phyloP scores from a whole-genome alignment of 495 filamentous ascomycete species.

The Extremus antarcticus region DNA sequence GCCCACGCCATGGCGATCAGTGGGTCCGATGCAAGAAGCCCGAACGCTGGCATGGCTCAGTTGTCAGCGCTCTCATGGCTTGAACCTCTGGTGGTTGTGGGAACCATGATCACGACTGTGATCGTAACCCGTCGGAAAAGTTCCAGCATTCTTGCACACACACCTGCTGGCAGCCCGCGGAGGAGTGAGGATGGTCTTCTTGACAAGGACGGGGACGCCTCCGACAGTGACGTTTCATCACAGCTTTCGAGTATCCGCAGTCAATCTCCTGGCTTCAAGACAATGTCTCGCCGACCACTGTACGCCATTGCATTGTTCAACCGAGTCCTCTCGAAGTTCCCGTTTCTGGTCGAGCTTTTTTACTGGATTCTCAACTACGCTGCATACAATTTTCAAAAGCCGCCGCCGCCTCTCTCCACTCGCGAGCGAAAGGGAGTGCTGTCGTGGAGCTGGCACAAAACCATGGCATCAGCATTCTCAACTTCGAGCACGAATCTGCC shows the following conservation, averaged over 20 bases:
- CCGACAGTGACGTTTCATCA: neutral
- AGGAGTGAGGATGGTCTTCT: neutral
- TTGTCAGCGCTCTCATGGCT: neutral
- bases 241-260: neutral
- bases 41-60: neutral
- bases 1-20: neutral
- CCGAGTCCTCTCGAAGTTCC: conserved; percentile 53
- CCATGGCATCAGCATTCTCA: conserved; percentile 48
- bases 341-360: conserved; percentile 70
- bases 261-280: neutral
- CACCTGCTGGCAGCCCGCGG: neutral
- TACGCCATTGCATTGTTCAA: neutral
- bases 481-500: conserved; percentile 47
- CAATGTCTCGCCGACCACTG: neutral
- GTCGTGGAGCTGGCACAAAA: conserved; percentile 42
- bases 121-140: conserved; percentile 2
- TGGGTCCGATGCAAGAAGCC: neutral
- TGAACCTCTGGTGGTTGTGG: neutral
- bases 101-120: conserved; percentile 1
- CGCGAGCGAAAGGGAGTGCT: conserved; percentile 3
- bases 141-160: neutral
- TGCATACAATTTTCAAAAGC: conserved; percentile 31
- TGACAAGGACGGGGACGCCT: neutral
- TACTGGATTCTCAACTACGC: conserved; percentile 67
- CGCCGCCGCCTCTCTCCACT: conserved; percentile 1